A percentile compares a stretch with the other conserved stretches of the same genome.
phyloP scores from a whole-genome alignment of 75 land plant species.

The Isoetes taiwanensis region DNA sequence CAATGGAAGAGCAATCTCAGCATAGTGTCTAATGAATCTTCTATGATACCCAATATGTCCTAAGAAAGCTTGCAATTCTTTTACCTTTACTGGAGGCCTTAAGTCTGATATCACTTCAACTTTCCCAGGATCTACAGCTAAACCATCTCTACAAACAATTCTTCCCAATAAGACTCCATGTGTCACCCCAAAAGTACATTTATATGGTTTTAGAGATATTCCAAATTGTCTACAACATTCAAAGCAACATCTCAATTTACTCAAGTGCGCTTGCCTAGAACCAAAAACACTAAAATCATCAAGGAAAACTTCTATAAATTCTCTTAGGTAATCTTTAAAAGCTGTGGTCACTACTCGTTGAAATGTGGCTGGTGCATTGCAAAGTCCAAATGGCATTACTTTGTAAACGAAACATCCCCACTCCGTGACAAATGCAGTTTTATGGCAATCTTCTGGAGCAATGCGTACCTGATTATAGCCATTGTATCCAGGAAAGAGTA shows the following conservation, averaged over 20 bases:
- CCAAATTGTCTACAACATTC: background rate
- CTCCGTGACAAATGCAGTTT: conserved; percentile 1
- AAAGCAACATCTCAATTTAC: no score
- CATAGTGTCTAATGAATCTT: background rate
- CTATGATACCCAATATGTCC: conserved; percentile 5
- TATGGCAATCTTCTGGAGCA: background rate
- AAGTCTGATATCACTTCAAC: background rate
- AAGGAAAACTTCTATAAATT: no score
- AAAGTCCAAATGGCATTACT: background rate
- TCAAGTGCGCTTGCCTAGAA: no score
- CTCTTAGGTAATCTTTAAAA: no score
- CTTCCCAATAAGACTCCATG: background rate
- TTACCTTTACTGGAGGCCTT: background rate
- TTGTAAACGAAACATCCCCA: background rate
- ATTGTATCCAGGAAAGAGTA: conserved; percentile 9
- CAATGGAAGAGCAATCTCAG: conserved; percentile 3
- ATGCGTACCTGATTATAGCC: background rate
- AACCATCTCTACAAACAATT: background rate
- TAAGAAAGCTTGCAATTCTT: background rate
- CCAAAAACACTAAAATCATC: no score
- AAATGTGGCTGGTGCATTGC: background rate
- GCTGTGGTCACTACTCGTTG: no score
- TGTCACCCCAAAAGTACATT: conserved; percentile 8
- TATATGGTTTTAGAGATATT: background rate
- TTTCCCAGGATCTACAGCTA: conserved; percentile 3